These are phyloP conservation scores for Suillus luteus DNA, from an alignment of 768 basidiomycete genomes.

Conservation along the genomic window DNA sequence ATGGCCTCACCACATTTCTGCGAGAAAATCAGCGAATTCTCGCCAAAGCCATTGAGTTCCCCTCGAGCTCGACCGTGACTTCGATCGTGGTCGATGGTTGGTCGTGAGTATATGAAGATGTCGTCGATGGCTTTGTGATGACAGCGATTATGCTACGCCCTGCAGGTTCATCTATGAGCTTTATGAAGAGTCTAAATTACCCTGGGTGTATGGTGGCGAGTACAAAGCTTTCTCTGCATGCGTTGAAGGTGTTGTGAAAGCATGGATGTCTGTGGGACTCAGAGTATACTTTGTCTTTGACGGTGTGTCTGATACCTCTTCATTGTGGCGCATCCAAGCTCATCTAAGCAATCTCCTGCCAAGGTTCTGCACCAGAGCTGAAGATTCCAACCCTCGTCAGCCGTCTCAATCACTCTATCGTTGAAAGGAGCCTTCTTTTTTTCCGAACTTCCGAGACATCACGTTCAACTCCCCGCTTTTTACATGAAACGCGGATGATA, in stretches of 20 bases:
- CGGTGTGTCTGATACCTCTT: constrained; percentile 46
- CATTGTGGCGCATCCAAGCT: constrained; percentile 11
- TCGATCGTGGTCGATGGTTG: constrained; percentile 79
- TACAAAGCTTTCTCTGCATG: constrained; percentile 57
- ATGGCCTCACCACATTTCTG: constrained; percentile 54
- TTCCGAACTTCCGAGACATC: constrained; percentile 76
- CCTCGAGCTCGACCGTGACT: constrained; percentile 24
- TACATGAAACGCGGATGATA: constrained; percentile 72
- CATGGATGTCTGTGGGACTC: constrained; percentile 71
- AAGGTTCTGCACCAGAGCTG: constrained; percentile 70
- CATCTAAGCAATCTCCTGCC: constrained; percentile 14
- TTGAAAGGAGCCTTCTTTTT: constrained; percentile 70
- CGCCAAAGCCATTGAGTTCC: constrained; percentile 39
- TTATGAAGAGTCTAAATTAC: constrained; percentile 57
- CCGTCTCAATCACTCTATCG: constrained; percentile 56
- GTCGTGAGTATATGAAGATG: constrained; percentile 64
- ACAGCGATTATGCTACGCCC: constrained; percentile 10
- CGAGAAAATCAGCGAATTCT: constrained; percentile 46
- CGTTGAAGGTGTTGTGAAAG: constrained; percentile 52
- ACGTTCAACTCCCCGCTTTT: constrained; percentile 63
- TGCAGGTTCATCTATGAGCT: constrained; percentile 76
- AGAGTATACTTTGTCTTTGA: constrained; percentile 79
- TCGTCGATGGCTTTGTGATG: constrained; percentile 15
- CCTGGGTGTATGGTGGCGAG: constrained; percentile 90
- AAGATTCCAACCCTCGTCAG: constrained; percentile 70